These are phyloP conservation scores for Cephalotrichum gorgonifer DNA, from an alignment of 2,329 filamentous ascomycete genomes.

Conservation along the genomic window DNA sequence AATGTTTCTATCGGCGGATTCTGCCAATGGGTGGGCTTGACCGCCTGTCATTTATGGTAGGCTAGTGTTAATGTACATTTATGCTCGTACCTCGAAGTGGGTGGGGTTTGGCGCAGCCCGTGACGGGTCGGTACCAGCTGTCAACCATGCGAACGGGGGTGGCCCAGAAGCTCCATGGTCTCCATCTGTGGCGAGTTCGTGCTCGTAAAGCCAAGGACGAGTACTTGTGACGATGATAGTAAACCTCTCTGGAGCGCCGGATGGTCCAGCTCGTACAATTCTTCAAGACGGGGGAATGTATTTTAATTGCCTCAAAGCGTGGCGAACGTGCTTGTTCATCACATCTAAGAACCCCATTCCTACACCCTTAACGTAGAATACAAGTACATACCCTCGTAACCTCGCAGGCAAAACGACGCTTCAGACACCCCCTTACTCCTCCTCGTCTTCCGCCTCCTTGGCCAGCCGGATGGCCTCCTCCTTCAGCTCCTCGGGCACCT, in stretches of 20 bases:
- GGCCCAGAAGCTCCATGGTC: no score
- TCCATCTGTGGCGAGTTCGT: no score
- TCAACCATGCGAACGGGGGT: no score
- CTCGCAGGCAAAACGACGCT: neutral
- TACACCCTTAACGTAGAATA: constrained; percentile 3
- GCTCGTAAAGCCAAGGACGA: no score
- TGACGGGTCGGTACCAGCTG: neutral
- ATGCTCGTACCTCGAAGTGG: no score
- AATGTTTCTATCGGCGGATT: neutral
- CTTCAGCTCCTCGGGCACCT: constrained; percentile 81
- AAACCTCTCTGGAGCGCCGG: no score
- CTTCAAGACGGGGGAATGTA: no score
- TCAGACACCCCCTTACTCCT: constrained; percentile 40
- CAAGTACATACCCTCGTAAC: constrained; percentile 4
- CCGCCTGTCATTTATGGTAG: neutral
- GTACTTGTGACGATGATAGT: no score
- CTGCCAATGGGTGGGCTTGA: constrained; percentile 4
- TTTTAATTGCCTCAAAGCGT: neutral
- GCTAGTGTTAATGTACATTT: neutral
- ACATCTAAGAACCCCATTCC: constrained; percentile 4
- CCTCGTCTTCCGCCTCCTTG: constrained; percentile 78
- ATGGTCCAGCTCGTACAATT: neutral
- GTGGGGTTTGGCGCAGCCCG: neutral
- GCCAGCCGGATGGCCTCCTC: constrained; percentile 91
- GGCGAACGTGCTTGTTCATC: constrained; percentile 4